These are phyloP conservation scores for Boletus coccyginus DNA, from an alignment of 768 basidiomycete species.

Conservation along the genomic window DNA sequence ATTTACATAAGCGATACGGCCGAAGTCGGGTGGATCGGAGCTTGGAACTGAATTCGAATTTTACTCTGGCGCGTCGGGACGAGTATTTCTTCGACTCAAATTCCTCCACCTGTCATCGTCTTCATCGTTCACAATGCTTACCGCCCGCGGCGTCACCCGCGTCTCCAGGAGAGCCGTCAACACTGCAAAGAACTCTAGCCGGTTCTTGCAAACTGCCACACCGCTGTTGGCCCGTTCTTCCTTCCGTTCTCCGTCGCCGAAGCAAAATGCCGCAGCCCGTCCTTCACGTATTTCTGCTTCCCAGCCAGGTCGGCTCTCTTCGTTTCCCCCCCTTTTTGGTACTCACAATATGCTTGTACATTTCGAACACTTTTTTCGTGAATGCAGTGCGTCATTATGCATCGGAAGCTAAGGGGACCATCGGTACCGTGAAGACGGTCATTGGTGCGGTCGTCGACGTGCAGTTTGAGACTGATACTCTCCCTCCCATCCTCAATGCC, in stretches of 20 bases:
- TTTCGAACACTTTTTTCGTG: constrained; percentile 1
- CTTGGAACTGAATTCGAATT: constrained; percentile 26
- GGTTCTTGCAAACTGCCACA: constrained; percentile 77
- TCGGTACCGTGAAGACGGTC: constrained; percentile 93
- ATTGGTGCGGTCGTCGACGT: constrained; percentile 99
- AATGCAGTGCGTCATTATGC: constrained; percentile 79
- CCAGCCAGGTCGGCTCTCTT: constrained; percentile 47
- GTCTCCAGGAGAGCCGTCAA: constrained; percentile 82
- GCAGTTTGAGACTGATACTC: constrained; percentile 87
- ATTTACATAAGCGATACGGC: constrained; percentile 28
- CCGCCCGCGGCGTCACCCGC: constrained; percentile 83
- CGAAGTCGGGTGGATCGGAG: constrained; percentile 31
- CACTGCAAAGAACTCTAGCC: constrained; percentile 69
- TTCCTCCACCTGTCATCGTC: constrained; percentile 20
- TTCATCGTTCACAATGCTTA: constrained; percentile 61
- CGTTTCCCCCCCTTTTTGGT: background rate
- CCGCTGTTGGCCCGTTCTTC: constrained; percentile 53
- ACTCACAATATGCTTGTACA: background rate
- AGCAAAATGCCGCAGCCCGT: constrained; percentile 48
- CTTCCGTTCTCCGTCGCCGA: constrained; percentile 42
- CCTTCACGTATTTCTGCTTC: constrained; percentile 47
- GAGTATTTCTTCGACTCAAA: constrained; percentile 33
- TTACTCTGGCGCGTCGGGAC: constrained; percentile 10
- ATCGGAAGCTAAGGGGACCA: constrained; percentile 73
- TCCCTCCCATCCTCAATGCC: constrained; percentile 98